Percentiles rank a stretch among this genome's conserved stretches.
phyloP scores from a whole-genome alignment of 768 basidiomycete species.

The Scleroderma citrinum region DNA sequence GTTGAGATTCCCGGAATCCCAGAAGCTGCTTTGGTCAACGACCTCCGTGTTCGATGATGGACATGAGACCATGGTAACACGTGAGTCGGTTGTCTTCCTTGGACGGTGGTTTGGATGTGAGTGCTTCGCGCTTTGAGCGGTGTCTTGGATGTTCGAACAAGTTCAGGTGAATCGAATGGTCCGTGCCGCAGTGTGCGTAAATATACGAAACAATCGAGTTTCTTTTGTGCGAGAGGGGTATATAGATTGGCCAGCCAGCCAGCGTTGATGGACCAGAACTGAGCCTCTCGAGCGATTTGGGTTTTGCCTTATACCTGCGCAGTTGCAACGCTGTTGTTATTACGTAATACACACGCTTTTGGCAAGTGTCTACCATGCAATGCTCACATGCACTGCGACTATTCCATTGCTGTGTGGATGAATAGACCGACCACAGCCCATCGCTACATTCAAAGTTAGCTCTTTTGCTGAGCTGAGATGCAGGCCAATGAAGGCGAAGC shows the following conservation, averaged over 20 bases:
- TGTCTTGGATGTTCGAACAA: not conserved
- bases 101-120: not conserved
- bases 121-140: no score
- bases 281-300: not conserved
- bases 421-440: no score
- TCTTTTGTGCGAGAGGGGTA: not conserved
- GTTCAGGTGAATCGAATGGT: not conserved
- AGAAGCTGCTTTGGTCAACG: conserved; percentile 59
- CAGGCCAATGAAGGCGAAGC: no score
- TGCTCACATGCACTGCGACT: no score
- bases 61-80: conserved; percentile 29
- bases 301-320: not conserved
- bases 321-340: not conserved
- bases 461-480: not conserved
- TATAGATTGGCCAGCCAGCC: conserved; percentile 7
- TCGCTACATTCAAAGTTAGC: not conserved
- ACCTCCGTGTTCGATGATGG: conserved; percentile 44
- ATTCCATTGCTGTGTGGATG: no score
- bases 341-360: not conserved
- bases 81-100: conserved; percentile 8
- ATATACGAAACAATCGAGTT: conserved; percentile 1
- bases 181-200: conserved; percentile 3
- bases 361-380: no score
- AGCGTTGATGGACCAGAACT: not conserved
- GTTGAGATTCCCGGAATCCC: conserved; percentile 45